These are phyloP conservation scores for Cercospora canescens DNA, from an alignment of 2,329 filamentous ascomycete genomes.

Conservation along the genomic window DNA sequence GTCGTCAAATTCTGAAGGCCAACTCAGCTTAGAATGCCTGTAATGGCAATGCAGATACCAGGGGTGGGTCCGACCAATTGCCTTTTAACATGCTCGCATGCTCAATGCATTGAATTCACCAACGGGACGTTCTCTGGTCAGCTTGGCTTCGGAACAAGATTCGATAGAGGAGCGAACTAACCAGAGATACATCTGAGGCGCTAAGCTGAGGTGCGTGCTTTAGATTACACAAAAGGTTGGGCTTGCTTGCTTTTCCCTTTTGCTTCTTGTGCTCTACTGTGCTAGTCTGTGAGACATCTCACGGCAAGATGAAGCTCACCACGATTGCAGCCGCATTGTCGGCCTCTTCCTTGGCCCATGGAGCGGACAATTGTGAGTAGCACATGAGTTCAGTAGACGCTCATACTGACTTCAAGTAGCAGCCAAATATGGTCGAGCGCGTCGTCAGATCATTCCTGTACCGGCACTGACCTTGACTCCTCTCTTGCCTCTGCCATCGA, in stretches of 20 bases:
- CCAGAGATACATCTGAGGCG: background rate
- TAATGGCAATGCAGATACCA: background rate
- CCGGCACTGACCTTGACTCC: background rate
- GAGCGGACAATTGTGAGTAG: background rate
- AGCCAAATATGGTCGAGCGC: background rate
- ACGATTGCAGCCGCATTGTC: slow-evolving; percentile 4
- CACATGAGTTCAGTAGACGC: background rate
- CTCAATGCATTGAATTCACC: background rate
- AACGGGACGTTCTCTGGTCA: background rate
- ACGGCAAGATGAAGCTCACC: background rate
- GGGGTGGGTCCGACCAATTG: background rate
- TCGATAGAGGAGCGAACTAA: slow-evolving; percentile 3
- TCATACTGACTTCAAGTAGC: background rate
- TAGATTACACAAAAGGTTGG: slow-evolving; percentile 10
- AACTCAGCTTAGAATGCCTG: background rate
- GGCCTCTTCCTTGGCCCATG: slow-evolving; percentile 11
- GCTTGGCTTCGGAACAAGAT: background rate
- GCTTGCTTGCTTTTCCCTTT: background rate
- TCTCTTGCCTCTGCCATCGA: background rate
- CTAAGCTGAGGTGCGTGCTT: background rate
- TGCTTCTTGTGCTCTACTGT: background rate
- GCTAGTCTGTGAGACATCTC: background rate
- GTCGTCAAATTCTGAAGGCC: background rate
- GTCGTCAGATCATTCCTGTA: background rate
- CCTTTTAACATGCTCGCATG: background rate